Evolutionary conservation across 2,329 filamentous ascomycete species (phyloP).

Genomic region (Podosphaera fusca): DNA sequence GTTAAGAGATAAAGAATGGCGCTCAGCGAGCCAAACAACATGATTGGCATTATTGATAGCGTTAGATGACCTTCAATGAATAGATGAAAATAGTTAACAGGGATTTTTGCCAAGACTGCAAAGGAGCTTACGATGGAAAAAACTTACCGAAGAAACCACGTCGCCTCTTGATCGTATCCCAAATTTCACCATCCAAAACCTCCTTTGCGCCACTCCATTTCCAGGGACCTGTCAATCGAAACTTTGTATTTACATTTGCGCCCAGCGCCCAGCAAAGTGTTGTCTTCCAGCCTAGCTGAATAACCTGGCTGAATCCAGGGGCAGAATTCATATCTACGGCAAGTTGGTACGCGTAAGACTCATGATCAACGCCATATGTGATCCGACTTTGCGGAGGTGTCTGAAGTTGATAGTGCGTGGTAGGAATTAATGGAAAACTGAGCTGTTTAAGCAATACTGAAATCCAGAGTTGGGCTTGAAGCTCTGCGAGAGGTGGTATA

Average conservation of each 20-base stretch:
- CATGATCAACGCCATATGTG: conserved; percentile 23
- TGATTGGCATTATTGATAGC: conserved; percentile 2
- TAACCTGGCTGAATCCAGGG: conserved; percentile 18
- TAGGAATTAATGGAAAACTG: conserved; percentile 12
- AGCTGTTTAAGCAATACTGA: conserved; percentile 19
- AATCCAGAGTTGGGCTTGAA: conserved; percentile 26
- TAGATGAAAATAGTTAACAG: neutral
- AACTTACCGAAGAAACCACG: conserved; percentile 6
- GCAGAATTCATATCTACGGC: conserved; percentile 24
- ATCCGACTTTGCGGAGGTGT: conserved; percentile 8
- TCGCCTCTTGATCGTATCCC: conserved; percentile 5
- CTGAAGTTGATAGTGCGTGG: conserved; percentile 21
- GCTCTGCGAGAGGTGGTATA: conserved; percentile 25
- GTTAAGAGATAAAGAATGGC: conserved; percentile 2
- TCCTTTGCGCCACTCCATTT: conserved; percentile 5
- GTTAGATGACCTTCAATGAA: conserved; percentile 2
- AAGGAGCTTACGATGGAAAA: too few species aligned
- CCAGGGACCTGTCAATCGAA: conserved; percentile 18
- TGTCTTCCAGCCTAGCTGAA: conserved; percentile 16
- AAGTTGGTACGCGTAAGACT: conserved; percentile 26
- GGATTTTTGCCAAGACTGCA: too few species aligned
- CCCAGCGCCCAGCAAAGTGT: conserved; percentile 25
- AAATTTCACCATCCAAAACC: conserved; percentile 7
- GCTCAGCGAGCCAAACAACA: conserved; percentile 4
- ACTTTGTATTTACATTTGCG: conserved; percentile 26